Base-by-base conservation (phyloP, 495 filamentous ascomycete genomes). In the Chaetomium fimeti region DNA sequence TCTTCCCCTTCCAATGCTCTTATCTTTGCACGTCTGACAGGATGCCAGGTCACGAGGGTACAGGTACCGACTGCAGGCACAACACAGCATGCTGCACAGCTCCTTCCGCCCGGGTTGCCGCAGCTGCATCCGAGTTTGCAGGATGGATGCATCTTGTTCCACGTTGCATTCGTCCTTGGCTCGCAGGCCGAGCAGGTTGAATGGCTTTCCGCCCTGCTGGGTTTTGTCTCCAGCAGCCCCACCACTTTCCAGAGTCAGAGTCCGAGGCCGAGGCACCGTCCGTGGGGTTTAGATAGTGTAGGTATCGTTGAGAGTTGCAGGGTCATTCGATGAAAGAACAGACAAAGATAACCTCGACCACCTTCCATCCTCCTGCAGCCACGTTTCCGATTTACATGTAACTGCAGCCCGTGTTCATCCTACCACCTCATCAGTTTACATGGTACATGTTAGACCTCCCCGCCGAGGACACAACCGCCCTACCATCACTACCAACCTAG, bases 141-240 rank as follows among this genome's bases (percentile, higher is more conserved):
- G 51, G 52, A 2, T 56, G 40, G 53, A 48, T 63, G 61, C 61
- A 40, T 63, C 53, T 49, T 63, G 40, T 63, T 20, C 52, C 52
- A 49, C 43, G 42, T 53, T 28, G 9, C n/a, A 36, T 48, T 47
- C 25, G 18, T n/a, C 27, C 29, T 28, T 16, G 2, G 24, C 24
- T 58, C 5, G 16, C 56, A 12, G 40, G 40, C 7, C 29, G 56
- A 58, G 16, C 56, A 12, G 40, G 40, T 4, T 47, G 56, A 58
- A 58, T 16, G 24, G 16, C 16, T 22, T 62, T 49, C 60, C 60
- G 60, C 15, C 16, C 38, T 53, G 29, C 49, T 16, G 59, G 59
- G 48, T 61, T 48, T 49, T 7, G 18, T 43, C 42, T 32, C 27
- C 57, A 32, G 1, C 49, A 18, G 4, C 52, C 28, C 52, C 27